Evolutionary conservation across 768 basidiomycete species (phyloP).

Genomic region (Lactarius hengduanensis): DNA sequence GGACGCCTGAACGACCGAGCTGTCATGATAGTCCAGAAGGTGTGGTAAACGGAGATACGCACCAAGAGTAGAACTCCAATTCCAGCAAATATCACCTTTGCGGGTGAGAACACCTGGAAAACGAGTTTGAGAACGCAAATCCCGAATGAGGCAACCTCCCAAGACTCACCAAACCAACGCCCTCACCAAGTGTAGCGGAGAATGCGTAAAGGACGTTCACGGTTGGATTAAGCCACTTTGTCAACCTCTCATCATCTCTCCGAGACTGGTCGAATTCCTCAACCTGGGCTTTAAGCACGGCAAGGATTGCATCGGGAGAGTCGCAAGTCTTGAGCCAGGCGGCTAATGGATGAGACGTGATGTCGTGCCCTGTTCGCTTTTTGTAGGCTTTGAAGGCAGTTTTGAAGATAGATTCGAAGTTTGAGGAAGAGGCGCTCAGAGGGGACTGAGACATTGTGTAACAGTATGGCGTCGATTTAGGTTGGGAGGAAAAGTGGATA

Average conservation of each 20-base stretch:
- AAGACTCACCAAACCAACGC: not conserved
- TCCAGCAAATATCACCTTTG: not conserved
- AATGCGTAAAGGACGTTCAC: not conserved
- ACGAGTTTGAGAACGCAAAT: not conserved
- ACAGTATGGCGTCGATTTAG: too few species aligned
- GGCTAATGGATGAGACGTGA: not conserved
- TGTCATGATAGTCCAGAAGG: not conserved
- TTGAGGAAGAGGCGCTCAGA: not conserved
- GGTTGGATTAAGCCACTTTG: constrained; percentile 1
- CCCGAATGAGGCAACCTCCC: not conserved
- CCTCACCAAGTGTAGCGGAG: not conserved
- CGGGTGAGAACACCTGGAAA: not conserved
- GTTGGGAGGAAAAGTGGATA: too few species aligned
- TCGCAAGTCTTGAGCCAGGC: not conserved
- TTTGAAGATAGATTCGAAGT: not conserved
- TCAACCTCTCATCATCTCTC: not conserved
- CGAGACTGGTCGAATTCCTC: not conserved
- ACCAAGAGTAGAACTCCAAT: not conserved
- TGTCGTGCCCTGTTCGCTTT: not conserved
- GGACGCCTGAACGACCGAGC: not conserved
- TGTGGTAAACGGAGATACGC: not conserved
- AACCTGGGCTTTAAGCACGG: not conserved
- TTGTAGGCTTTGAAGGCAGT: not conserved
- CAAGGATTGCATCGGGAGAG: not conserved
- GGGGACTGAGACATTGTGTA: too few species aligned